Evolutionary conservation across 176 grass and related monocot genomes (phyloP), one percentile per base, ranked within the genome.

Genomic region (Aegilops umbellulata): DNA sequence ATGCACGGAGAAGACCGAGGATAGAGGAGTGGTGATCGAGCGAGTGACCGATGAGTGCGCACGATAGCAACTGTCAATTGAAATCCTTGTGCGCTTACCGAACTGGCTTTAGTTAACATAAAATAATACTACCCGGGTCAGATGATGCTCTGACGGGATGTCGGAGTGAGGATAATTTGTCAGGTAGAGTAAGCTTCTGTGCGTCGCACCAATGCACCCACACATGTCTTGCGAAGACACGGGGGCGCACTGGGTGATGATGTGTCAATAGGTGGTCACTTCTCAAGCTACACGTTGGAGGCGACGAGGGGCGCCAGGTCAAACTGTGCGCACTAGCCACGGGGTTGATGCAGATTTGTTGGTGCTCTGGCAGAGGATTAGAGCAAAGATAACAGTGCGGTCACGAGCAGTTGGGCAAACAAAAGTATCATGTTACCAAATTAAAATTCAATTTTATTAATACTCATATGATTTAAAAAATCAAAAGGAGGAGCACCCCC

Each of bases 11-110:
- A 86, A 26, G 60, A 65, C 24, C 23, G 35, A 30, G 35, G 32
- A 47, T 13, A 36, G 41, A 42, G 39, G 10, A 42, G 41, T 42
- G 23, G 20, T 39, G 5, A 70, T 35, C 20, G 20, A 35, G 36
- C 17, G 15, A 64, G 78, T 64, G 36, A 65, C 60, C 4, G 44
- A 76, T 26, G 42, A 30, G 46, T 53, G 78, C 25, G 87, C 84
- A 83, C 16, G 79, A 86, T 57, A 82, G 65, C 42, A 65, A 63
- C 78, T 14, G 73, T 64, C 57, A 25, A 36, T 67, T 60, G 22
- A 72, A 61, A 71, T 46, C 32, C 32, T 82, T 87, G 67, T 83
- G 89, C 80, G 89, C 80, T 80, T 84, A 87, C 89, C 89, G 60
- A 78, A 90, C 55, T 68, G 58, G 60, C 63, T 86, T 86, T 89